Conservation (phyloP, 1,284 basidiomycete species). For the Hemileia vastatrix region DNA sequence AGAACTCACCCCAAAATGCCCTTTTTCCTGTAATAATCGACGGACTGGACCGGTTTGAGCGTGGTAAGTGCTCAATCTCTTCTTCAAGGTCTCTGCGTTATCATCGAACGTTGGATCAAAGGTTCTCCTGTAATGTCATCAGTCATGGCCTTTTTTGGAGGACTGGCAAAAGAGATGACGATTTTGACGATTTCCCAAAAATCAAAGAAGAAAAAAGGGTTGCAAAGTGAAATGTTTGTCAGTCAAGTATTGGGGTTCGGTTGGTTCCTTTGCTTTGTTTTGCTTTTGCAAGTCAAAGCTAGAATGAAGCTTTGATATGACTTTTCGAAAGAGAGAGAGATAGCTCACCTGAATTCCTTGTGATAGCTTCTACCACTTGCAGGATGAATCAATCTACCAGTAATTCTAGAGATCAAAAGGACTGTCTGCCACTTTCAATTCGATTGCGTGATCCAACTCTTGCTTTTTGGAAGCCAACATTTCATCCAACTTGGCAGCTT, state of each 20-base stretch:
- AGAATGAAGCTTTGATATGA: neutral
- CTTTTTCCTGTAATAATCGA: constrained; percentile 44
- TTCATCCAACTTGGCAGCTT: constrained; percentile 87
- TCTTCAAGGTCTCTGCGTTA: constrained; percentile 69
- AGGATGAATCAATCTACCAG: constrained; percentile 86
- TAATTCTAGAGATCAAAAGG: constrained; percentile 92
- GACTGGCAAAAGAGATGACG: constrained; percentile 51
- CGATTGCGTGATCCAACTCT: constrained; percentile 73
- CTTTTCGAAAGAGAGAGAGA: neutral
- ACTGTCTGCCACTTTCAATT: constrained; percentile 89
- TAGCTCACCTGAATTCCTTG: constrained; percentile 78
- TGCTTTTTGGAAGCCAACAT: constrained; percentile 78
- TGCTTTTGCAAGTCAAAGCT: neutral
- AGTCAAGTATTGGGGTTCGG: neutral
- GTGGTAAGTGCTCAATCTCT: constrained; percentile 80
- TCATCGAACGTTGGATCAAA: constrained; percentile 52
- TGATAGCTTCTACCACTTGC: constrained; percentile 85
- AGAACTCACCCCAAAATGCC: constrained; percentile 38
- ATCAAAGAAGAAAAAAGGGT: neutral
- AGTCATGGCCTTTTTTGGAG: constrained; percentile 85
- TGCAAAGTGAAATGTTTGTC: neutral
- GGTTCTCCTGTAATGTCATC: constrained; percentile 95
- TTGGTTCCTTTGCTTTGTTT: neutral
- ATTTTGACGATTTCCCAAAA: neutral
- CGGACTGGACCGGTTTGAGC: constrained; percentile 43